Evolutionary conservation across 148 eudicot species (phyloP).

Genomic region (Selenicereus undatus): DNA sequence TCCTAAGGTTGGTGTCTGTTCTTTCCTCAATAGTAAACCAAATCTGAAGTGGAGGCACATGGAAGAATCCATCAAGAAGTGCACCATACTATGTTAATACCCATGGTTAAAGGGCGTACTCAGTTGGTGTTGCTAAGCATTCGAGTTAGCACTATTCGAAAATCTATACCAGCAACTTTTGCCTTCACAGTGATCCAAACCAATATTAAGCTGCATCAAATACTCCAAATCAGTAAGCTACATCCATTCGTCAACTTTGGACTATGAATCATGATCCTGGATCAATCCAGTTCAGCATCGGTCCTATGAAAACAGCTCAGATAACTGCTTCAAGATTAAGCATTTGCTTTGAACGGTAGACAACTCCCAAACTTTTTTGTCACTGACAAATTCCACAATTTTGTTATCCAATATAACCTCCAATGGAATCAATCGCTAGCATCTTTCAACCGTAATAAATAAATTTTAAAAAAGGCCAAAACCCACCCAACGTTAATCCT

Average conservation of each 20-base stretch:
- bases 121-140: neutral
- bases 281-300: neutral
- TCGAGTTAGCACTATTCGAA: neutral
- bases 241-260: neutral
- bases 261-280: neutral
- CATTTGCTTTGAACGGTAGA: neutral
- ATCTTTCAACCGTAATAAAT: neutral
- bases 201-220: neutral
- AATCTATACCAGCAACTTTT: constrained; percentile 3
- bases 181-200: neutral
- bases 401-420: neutral
- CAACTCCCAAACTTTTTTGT: neutral
- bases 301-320: neutral
- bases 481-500: neutral
- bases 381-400: neutral
- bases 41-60: neutral
- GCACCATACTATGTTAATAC: neutral
- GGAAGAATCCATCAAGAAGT: neutral
- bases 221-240: constrained; percentile 1
- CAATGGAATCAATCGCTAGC: neutral
- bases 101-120: neutral
- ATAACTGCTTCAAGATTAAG: neutral
- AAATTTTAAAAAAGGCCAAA: neutral
- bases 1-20: too few relatives aligned
- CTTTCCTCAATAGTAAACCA: too few relatives aligned